These are phyloP conservation scores for Tuber borchii DNA, from an alignment of 495 filamentous ascomycete species.

Conservation along the genomic window DNA sequence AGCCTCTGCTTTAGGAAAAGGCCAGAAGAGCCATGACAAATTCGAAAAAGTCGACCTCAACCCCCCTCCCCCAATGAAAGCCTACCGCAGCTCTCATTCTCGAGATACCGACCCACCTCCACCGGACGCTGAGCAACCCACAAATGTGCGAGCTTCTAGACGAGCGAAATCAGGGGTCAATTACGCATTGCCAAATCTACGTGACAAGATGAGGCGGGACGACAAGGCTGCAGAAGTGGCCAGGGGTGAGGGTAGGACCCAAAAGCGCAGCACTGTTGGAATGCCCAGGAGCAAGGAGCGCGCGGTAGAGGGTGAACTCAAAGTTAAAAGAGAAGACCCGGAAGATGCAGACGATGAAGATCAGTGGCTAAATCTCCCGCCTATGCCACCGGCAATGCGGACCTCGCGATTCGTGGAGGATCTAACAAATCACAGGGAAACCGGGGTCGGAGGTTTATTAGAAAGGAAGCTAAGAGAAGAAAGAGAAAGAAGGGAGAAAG, in stretches of 20 bases:
- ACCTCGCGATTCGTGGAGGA: constrained; percentile 18
- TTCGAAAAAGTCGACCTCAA: constrained; percentile 21
- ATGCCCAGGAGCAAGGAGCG: constrained; percentile 20
- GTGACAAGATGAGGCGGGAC: constrained; percentile 77
- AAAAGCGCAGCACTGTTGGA: constrained; percentile 16
- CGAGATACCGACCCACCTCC: constrained; percentile 50
- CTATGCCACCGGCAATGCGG: constrained; percentile 15
- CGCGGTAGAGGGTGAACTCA: constrained; percentile 11
- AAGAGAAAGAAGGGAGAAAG: constrained; percentile 6
- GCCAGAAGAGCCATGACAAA: constrained; percentile 21
- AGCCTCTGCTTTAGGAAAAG: constrained; percentile 18
- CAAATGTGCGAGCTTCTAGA: constrained; percentile 42
- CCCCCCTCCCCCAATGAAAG: constrained; percentile 25
- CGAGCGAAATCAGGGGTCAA: constrained; percentile 63
- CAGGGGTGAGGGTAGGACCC: constrained; percentile 18
- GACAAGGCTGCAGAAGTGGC: constrained; percentile 22
- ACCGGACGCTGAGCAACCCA: constrained; percentile 48
- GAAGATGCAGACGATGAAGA: constrained; percentile 14
- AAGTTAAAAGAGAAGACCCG: constrained; percentile 11
- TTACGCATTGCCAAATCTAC: constrained; percentile 78
- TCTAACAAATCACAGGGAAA: constrained; percentile 23
- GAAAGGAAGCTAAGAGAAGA: constrained; percentile 12
- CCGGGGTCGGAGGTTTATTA: constrained; percentile 18
- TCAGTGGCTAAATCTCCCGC: constrained; percentile 27
- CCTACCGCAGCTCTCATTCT: constrained; percentile 26